Evolutionary conservation across 345 rosid genomes (phyloP).

Genomic region (Adansonia digitata): DNA sequence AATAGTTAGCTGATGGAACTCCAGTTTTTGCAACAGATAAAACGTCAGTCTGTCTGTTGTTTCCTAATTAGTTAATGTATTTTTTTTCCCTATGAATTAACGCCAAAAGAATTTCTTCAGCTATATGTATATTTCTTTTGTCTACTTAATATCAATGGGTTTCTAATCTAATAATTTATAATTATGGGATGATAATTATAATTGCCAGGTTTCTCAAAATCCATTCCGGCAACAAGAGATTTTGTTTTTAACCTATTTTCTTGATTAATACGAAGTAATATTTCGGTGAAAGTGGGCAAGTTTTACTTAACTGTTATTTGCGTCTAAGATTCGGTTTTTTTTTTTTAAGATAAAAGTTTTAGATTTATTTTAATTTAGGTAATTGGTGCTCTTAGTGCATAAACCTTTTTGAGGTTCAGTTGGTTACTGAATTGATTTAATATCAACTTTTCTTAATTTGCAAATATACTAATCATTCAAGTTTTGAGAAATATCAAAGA

Average conservation of each 20-base stretch:
- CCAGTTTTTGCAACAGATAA: slow-evolving; percentile 28
- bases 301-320: no score
- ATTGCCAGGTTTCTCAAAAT: not conserved
- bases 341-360: no score
- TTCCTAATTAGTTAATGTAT: slow-evolving; percentile 16
- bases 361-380: not conserved
- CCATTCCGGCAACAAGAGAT: not conserved
- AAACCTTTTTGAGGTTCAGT: not conserved
- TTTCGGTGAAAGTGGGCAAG: no score
- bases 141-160: not conserved
- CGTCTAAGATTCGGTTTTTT: no score
- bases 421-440: not conserved
- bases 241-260: not conserved
- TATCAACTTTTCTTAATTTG: not conserved
- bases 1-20: slow-evolving; percentile 21
- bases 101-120: not conserved
- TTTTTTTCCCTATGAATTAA: slow-evolving; percentile 8
- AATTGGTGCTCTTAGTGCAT: no score
- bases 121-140: not conserved
- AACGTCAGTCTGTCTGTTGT: slow-evolving; percentile 20
- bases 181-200: not conserved
- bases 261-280: no score
- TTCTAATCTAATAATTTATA: not conserved
- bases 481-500: not conserved
- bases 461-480: not conserved